These are phyloP conservation scores for Canavalia gladiata DNA, from an alignment of 306 rosid species.

Conservation along the genomic window DNA sequence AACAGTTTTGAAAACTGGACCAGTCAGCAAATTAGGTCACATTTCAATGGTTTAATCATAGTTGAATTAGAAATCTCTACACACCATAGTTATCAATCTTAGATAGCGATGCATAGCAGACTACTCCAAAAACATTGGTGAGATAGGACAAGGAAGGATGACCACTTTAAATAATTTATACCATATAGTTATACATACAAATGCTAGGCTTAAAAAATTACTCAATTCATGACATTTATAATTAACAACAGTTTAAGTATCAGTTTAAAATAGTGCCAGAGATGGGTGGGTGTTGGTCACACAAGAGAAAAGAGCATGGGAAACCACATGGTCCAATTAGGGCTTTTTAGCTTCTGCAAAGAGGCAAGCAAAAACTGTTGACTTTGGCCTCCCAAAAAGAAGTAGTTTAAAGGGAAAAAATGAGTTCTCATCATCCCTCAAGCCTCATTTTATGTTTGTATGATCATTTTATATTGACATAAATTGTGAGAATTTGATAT, in stretches of 20 bases:
- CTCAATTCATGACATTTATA: background rate
- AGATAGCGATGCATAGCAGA: background rate
- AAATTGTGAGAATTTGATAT: background rate
- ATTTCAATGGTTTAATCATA: conserved; percentile 1
- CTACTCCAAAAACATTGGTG: background rate
- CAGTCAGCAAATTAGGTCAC: background rate
- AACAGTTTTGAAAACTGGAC: conserved; percentile 15
- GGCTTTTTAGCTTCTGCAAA: too few relatives aligned
- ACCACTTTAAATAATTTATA: background rate
- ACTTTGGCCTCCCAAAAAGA: too few relatives aligned
- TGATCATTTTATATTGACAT: background rate
- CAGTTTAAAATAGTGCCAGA: background rate
- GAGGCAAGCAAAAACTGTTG: too few relatives aligned
- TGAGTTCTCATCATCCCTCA: background rate
- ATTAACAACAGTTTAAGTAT: background rate
- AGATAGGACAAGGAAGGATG: background rate
- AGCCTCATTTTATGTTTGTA: background rate
- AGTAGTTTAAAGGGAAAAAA: background rate
- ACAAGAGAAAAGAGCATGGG: background rate
- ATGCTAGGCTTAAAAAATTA: background rate
- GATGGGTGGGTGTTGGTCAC: background rate
- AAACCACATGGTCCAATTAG: too few relatives aligned
- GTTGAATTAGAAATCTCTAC: background rate
- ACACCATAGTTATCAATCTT: background rate
- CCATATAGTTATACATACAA: background rate